These are phyloP conservation scores for Gliomastix tumulicola DNA, from an alignment of 2,329 filamentous ascomycete genomes.

Conservation along the genomic window DNA sequence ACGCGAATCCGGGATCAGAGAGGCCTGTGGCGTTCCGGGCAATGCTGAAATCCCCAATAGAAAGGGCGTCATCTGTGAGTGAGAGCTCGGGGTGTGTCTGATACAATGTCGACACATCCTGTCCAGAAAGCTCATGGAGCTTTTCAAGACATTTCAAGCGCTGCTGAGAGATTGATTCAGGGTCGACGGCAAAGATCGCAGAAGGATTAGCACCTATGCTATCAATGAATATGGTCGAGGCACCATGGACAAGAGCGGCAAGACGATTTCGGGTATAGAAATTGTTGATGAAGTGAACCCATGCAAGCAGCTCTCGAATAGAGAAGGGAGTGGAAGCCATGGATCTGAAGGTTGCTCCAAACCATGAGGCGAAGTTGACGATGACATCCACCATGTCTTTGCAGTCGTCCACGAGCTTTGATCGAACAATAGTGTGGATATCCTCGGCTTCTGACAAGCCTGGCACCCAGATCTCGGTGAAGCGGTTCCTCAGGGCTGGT, in stretches of 20 bases:
- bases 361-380: conserved; percentile 88
- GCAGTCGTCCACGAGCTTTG: conserved; percentile 57
- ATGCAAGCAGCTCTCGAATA: conserved; percentile 84
- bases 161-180: conserved; percentile 63
- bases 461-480: conserved; percentile 98
- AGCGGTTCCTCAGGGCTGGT: conserved; percentile 87
- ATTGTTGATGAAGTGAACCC: conserved; percentile 87
- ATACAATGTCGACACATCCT: conserved; percentile 61
- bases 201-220: conserved; percentile 93
- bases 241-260: conserved; percentile 65
- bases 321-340: conserved; percentile 73
- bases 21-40: conserved; percentile 35
- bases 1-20: conserved; percentile 41
- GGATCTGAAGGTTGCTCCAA: conserved; percentile 73
- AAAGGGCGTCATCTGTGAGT: conserved; percentile 43
- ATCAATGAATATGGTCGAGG: conserved; percentile 92
- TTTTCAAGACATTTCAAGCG: conserved; percentile 66
- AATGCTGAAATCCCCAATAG: conserved; percentile 70
- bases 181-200: conserved; percentile 68
- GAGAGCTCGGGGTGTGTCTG: conserved; percentile 51
- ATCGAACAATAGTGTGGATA: conserved; percentile 75
- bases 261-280: conserved; percentile 38
- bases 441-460: conserved; percentile 79
- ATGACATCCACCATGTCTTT: conserved; percentile 59
- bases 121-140: conserved; percentile 58